A percentile compares a stretch with the other conserved stretches of the same genome.
Evolutionary conservation across 164 flowering plant species (phyloP).

Genomic region (Berberis vulgaris): DNA sequence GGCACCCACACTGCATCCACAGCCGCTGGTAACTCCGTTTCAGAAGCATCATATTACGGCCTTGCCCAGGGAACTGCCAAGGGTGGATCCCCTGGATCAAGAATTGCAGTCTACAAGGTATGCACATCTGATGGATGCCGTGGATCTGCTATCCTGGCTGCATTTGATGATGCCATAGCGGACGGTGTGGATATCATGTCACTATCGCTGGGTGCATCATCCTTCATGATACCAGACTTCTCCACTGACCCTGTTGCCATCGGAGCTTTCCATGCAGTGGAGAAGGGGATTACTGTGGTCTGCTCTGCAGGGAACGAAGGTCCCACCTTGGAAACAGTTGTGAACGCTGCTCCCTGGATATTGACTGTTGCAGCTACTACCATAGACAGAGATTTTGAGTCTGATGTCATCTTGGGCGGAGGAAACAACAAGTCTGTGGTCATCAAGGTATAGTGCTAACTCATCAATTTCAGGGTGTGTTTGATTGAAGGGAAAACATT

Average conservation of each 20-base stretch:
- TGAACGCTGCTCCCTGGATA: constrained; percentile 78
- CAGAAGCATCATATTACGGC: constrained; percentile 57
- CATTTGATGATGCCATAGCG: constrained; percentile 59
- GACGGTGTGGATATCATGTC: constrained; percentile 75
- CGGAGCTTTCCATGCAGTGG: constrained; percentile 74
- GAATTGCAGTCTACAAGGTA: constrained; percentile 59
- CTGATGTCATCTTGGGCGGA: constrained; percentile 20
- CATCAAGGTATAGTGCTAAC: constrained; percentile 31
- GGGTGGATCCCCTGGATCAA: constrained; percentile 59
- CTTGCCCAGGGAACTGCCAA: constrained; percentile 60
- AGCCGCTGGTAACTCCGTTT: constrained; percentile 26
- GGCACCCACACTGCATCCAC: constrained; percentile 33
- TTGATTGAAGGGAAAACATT: too few species aligned
- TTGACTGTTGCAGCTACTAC: constrained; percentile 47
- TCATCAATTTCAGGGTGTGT: background rate
- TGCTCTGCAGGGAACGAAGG: constrained; percentile 84
- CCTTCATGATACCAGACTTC: constrained; percentile 19
- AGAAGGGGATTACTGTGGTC: constrained; percentile 54
- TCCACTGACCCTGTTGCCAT: constrained; percentile 56
- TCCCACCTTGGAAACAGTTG: constrained; percentile 33
- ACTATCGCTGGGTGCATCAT: constrained; percentile 42
- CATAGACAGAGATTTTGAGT: constrained; percentile 28
- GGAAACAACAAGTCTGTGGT: constrained; percentile 19
- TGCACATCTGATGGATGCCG: constrained; percentile 44
- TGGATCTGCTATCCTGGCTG: constrained; percentile 57